Base-by-base conservation (phyloP, 495 filamentous ascomycete genomes). In the Collariella sp. region DNA sequence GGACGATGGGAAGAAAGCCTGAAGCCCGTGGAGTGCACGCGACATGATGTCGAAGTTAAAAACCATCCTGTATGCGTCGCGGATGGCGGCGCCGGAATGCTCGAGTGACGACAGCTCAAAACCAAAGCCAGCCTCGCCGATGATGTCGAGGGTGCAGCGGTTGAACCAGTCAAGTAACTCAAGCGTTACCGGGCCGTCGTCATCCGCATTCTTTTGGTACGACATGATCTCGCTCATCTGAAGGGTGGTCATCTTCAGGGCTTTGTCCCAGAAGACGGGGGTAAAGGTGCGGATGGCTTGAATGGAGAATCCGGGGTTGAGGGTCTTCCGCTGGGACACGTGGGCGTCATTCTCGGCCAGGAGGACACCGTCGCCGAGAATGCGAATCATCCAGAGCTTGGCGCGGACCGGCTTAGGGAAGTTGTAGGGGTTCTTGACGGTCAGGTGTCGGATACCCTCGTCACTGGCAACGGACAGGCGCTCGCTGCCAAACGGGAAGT, bases 381-480 rank as follows among this genome's bases (percentile, higher is more conserved):
- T 73, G 41, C 73, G 69, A 35, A 68, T 66, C 73, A 77, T 72
- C 75, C 74, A 78, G 24, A 72, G 62, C 67, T 71, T 73, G 2
- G 73, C 75, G 38, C 73, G 73, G 0, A 72, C 57, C 0, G 76
- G 76, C 55, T 79, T 78, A 16, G 74, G 73, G 58, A 70, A 79
- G 61, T 76, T 77, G 68, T 79, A 78, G 3, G 75, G 72, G 62
- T 79, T 75, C 54, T 72, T 74, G 52, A 75, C 61, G 10, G 72
- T 75, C 66, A 78, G 72, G 53, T 77, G 72, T 50, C 71, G 72
- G 46, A 79, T 64, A 20, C 69, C 45, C 36, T 54, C 51, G 24
- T 65, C 57, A 42, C 56, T 55, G 48, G 62, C 62, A 18, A 65
- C 29, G 15, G 62, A 65, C 35, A 65, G 60, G 23, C 62, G 45